A percentile compares a stretch with the other conserved stretches of the same genome.
phyloP scores from a whole-genome alignment of 208 protist genomes.

The Trypanosoma caninum region DNA sequence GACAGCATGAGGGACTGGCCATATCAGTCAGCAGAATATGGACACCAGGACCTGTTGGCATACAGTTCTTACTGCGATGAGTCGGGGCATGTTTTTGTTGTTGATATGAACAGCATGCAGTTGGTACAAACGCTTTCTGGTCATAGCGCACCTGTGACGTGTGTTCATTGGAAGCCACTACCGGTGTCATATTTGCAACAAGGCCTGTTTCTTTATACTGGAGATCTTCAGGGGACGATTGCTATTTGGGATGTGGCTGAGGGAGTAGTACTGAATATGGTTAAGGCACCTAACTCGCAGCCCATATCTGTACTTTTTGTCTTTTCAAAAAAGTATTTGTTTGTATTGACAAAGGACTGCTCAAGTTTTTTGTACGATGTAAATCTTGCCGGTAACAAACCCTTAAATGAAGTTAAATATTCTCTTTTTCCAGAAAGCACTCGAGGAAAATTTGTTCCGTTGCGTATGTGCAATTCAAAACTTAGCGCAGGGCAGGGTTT shows the following conservation, averaged over 20 bases:
- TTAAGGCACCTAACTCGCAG: slow-evolving; percentile 40
- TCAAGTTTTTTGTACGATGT: slow-evolving; percentile 67
- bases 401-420: slow-evolving; percentile 14
- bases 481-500: slow-evolving; percentile 36
- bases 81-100: slow-evolving; percentile 57
- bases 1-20: slow-evolving; percentile 26
- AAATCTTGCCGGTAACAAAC: slow-evolving; percentile 42
- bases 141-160: slow-evolving; percentile 48
- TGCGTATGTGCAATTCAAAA: slow-evolving; percentile 34
- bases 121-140: slow-evolving; percentile 72
- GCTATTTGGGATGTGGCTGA: slow-evolving; percentile 76
- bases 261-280: slow-evolving; percentile 45
- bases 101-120: slow-evolving; percentile 76
- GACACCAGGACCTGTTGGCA: slow-evolving; percentile 64
- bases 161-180: slow-evolving; percentile 59
- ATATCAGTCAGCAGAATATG: slow-evolving; percentile 59
- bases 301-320: slow-evolving; percentile 41
- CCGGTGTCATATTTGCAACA: slow-evolving; percentile 61
- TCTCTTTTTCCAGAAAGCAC: neutral
- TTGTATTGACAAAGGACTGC: slow-evolving; percentile 47
- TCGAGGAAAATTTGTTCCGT: slow-evolving; percentile 3
- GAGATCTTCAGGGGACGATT: slow-evolving; percentile 42
- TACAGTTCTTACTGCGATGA: slow-evolving; percentile 39
- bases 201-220: slow-evolving; percentile 60
- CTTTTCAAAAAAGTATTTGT: slow-evolving; percentile 51